A percentile compares a stretch with the other conserved stretches of the same genome.
These are phyloP conservation scores for Elsinoe batatas DNA, from an alignment of 2,329 filamentous ascomycete genomes.

Conservation along the genomic window DNA sequence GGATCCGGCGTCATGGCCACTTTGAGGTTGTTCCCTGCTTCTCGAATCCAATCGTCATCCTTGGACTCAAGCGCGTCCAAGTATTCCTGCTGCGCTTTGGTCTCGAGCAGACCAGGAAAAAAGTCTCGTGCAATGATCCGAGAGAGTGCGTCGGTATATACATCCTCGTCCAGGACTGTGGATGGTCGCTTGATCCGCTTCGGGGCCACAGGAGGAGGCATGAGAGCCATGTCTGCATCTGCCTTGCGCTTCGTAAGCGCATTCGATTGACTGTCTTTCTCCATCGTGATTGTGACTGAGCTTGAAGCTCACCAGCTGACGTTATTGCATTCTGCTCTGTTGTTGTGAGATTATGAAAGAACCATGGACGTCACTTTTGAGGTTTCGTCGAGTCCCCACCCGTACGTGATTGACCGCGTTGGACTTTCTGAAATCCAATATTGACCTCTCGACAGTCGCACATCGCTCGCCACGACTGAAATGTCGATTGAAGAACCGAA, in stretches of 20 bases:
- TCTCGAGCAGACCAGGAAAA: constrained; percentile 83
- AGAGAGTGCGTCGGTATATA: constrained; percentile 80
- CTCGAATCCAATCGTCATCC: constrained; percentile 75
- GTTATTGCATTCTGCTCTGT: constrained; percentile 1
- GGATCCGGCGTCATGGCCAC: constrained; percentile 75
- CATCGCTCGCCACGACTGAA: not conserved
- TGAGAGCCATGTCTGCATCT: constrained; percentile 54
- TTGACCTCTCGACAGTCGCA: not conserved
- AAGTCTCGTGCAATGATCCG: constrained; percentile 95
- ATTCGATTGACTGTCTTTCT: constrained; percentile 32
- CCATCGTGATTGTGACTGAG: not conserved
- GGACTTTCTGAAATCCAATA: too few species aligned
- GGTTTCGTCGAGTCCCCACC: not conserved
- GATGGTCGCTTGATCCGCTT: constrained; percentile 89
- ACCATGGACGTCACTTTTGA: not conserved
- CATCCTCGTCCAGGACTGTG: constrained; percentile 83
- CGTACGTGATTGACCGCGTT: not conserved
- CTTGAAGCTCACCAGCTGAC: not conserved
- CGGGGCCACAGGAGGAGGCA: constrained; percentile 74
- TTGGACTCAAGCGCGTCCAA: constrained; percentile 81
- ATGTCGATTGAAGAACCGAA: not conserved
- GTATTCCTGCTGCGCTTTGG: constrained; percentile 82
- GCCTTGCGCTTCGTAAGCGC: constrained; percentile 56
- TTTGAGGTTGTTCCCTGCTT: constrained; percentile 52
- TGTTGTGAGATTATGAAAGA: not conserved